Base-by-base conservation (phyloP, 306 rosid species). In the Vigna angularis region DNA sequence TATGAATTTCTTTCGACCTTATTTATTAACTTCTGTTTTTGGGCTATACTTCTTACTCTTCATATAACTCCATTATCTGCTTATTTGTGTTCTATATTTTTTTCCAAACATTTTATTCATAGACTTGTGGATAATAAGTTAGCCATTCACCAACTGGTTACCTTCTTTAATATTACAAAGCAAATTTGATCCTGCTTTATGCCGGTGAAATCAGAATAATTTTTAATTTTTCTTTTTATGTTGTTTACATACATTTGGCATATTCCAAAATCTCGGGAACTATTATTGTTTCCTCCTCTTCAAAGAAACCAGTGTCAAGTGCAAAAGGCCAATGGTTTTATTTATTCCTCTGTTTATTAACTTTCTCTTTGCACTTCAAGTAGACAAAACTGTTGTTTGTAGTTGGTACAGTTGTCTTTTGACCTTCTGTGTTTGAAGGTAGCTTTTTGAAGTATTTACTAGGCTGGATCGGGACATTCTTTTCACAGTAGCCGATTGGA, bases 1-100 rank as follows among this genome's bases (percentile, higher is more conserved):
- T 92, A 83, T 86, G 92, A 67, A 56, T 78, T 51, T 80, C 61
- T 74, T 52, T 71, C 70, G 30, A 10, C 67, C 50, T 36, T 78
- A 47, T 30, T 61, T 75, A 47, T 30, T 61, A n/a, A 40, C 51
- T 32, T 48, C 15, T 55, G 57, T 64, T 69, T 50, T 13, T 28
- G 58, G 30, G 65, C 34, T 76, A 15, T 4, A 12, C 30, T 83
- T 51, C 28, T 79, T 47, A 28, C 30, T 56, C 22, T 45, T 53
- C 17, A 14, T 45, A 53, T 45, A 53, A 45, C 15, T 24, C 18
- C 63, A 26, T 10, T 53, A 68, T 20, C 15, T 72, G 57, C 49
- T 62, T 74, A 48, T 64, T n/a, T 65, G n/a, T 28, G 38, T 32
- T 75, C 34, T 14, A 16, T 42, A 9, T 75, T 57, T 71, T 24